Evolutionary conservation across 2,329 filamentous ascomycete genomes (phyloP).

Genomic region (Exophiala lecanii-corni): DNA sequence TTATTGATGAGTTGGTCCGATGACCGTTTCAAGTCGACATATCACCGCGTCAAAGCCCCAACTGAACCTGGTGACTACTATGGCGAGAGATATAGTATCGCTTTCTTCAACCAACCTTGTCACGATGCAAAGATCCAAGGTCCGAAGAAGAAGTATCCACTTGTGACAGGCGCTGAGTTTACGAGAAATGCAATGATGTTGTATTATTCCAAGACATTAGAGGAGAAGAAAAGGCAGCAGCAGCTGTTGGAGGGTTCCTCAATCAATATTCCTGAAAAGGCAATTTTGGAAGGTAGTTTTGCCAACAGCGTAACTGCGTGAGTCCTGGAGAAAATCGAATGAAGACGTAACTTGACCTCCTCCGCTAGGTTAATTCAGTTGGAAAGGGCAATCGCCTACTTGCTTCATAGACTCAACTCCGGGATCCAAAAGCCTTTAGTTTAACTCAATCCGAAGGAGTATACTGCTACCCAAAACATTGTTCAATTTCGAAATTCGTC

Average conservation of each 20-base stretch:
- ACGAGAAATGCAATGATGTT: constrained; percentile 52
- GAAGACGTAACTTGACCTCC: no score
- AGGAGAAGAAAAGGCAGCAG: constrained; percentile 38
- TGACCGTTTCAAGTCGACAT: constrained; percentile 62
- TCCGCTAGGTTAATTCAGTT: no score
- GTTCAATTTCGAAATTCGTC: no score
- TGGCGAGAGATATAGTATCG: constrained; percentile 59
- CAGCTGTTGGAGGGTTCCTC: background rate
- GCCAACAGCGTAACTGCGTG: no score
- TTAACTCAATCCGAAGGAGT: no score
- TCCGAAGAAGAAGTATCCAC: constrained; percentile 56
- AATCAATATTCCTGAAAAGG: background rate
- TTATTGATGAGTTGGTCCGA: constrained; percentile 64
- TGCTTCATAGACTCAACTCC: no score
- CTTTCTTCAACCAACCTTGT: constrained; percentile 62
- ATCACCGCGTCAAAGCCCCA: constrained; percentile 60
- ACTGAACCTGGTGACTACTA: constrained; percentile 51
- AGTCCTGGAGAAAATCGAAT: no score
- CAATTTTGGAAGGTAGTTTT: no score
- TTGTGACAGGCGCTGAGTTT: constrained; percentile 58
- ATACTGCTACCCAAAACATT: no score
- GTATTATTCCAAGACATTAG: constrained; percentile 51
- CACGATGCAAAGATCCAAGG: constrained; percentile 57
- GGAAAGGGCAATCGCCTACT: no score
- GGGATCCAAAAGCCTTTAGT: no score